Base-by-base conservation (phyloP, 2,329 filamentous ascomycete species). In the Coniochaeta sp. region DNA sequence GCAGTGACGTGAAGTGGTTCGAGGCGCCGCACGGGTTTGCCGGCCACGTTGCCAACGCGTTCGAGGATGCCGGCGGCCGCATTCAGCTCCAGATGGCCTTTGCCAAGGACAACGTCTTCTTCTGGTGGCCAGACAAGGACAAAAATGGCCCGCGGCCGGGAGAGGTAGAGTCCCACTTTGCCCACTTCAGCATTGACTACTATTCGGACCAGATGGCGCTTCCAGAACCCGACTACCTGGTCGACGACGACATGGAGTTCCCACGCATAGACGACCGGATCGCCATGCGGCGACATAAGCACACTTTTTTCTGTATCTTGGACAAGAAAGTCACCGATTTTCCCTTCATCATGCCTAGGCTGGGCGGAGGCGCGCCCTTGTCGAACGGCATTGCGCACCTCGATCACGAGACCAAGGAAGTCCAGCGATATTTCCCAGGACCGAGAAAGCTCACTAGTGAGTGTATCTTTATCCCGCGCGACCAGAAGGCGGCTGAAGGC, bases 1-100 rank as follows among this genome's bases (percentile, higher is more conserved):
- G 70, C 83, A 83, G 62, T 81, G 79, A 0, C 71, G 84, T 17
- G 79, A 83, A 2, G 81, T 81, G 3, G 72, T 81, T 8, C 68
- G 77, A 2, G 76, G 77, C 2, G 80, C 75, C 0, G 81, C 78
- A 63, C n/a, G n/a, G n/a, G n/a, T n/a, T n/a, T n/a, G n/a, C n/a
- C n/a, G n/a, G n/a, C n/a, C n/a, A n/a, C n/a, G n/a, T n/a, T n/a
- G n/a, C n/a, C n/a, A n/a, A n/a, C n/a, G n/a, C n/a, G n/a, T n/a
- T n/a, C n/a, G n/a, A n/a, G n/a, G n/a, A n/a, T n/a, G n/a, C n/a
- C n/a, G n/a, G n/a, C 19, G 77, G 77, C 1, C 69, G 77, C 24
- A 70, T 80, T 30, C 71, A 77, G 9, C 72, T 73, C 57, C 75
- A 78, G 65, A 69, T 78, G 16, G 75, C 73, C 0, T 70, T 74